Evolutionary conservation across 2,329 filamentous ascomycete species (phyloP).

Genomic region (Neonectria punicea): DNA sequence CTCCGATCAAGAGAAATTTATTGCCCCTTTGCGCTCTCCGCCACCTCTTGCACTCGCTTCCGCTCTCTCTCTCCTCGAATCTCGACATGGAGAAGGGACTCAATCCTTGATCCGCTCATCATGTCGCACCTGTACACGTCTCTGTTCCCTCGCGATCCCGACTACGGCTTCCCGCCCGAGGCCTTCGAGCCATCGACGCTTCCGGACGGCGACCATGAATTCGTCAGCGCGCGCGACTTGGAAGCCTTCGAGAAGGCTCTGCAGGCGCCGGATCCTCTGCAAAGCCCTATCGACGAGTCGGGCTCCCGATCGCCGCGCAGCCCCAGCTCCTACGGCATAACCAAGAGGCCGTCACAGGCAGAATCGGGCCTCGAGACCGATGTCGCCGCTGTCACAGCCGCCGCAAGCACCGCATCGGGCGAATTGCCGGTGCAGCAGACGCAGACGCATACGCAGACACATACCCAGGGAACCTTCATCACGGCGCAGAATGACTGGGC

Average conservation of each 20-base stretch:
- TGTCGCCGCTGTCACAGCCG: slow-evolving; percentile 50
- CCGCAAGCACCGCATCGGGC: slow-evolving; percentile 52
- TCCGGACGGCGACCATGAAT: slow-evolving; percentile 84
- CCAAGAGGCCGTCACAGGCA: slow-evolving; percentile 53
- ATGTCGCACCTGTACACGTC: slow-evolving; percentile 42
- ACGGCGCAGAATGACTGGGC: slow-evolving; percentile 96
- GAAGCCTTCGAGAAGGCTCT: slow-evolving; percentile 84
- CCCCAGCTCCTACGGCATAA: slow-evolving; percentile 54
- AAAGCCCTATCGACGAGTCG: slow-evolving; percentile 66
- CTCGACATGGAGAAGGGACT: slow-evolving; percentile 10
- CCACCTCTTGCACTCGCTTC: not conserved
- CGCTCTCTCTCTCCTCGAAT: not conserved
- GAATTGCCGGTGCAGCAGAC: slow-evolving; percentile 42
- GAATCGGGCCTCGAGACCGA: slow-evolving; percentile 46
- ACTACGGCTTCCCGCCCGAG: slow-evolving; percentile 68
- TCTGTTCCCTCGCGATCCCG: slow-evolving; percentile 41
- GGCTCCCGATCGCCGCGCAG: slow-evolving; percentile 56
- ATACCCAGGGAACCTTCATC: slow-evolving; percentile 69
- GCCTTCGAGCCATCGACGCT: slow-evolving; percentile 76
- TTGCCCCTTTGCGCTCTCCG: slow-evolving; percentile 19
- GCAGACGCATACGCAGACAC: slow-evolving; percentile 42
- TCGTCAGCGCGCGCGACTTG: slow-evolving; percentile 78
- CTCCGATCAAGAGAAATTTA: slow-evolving; percentile 27
- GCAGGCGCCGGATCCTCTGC: slow-evolving; percentile 80
- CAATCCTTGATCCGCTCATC: slow-evolving; percentile 19